Evolutionary conservation across 2,329 filamentous ascomycete genomes (phyloP), one percentile per base, ranked within the genome.

Genomic region (Bipolaris zeicola): DNA sequence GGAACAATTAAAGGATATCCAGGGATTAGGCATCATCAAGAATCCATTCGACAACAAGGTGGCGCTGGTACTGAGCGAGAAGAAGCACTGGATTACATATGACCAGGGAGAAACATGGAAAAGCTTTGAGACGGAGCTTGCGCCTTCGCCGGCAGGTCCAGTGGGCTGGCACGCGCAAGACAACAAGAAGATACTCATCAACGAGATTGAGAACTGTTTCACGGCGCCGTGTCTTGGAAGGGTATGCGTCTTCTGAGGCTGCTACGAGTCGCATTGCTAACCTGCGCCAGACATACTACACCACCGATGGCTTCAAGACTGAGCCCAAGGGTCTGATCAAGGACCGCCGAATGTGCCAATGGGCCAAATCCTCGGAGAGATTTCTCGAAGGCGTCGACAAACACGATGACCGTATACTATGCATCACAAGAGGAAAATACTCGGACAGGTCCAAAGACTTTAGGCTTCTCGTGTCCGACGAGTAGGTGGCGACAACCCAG

Each of bases 131-230:
- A 88, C 89, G 34, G 80, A 85, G 38, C 80, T 67, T 5, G 61
- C 62, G 22, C 67, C 69, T 79, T 65, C 85, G 85, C 45, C 87
- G 81, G 72, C 76, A 81, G 63, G 86, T 83, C 76, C 85, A 34
- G 81, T 98, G 63, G 82, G 81, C 64, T 99, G 96, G 78, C 92
- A 98, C 76, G 92, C 91, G 52, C 82, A 79, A 62, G 91, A 99
- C 74, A 86, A 89, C 20, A 86, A 94, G 69, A 91, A 91, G 78
- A 90, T 98, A 61, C 85, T 99, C 60, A 92, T 95, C 79, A 89
- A 93, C 47, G 75, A 72, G 31, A 68, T 74, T 4, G 75, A 79
- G 36, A 71, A 75, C 50, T 80, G 76, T 64, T 63, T 69, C 37
- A 67, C 70, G 52, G 61, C 65, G 67, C 63, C 73, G 11, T 81